Evolutionary conservation across 257 asterid genomes (phyloP).

Genomic region (Nicotiana knightiana): DNA sequence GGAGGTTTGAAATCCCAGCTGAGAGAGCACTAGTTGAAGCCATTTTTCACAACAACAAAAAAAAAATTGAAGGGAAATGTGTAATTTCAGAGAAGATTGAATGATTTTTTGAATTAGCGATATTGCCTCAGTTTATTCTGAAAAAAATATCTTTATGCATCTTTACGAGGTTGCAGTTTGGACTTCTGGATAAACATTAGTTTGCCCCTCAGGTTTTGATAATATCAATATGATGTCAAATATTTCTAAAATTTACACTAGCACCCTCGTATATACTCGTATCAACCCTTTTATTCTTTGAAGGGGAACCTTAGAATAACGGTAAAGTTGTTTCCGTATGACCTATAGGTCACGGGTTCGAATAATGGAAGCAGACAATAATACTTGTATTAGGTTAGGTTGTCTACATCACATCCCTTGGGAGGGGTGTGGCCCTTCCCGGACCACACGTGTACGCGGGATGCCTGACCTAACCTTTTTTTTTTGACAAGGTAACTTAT

Average conservation of each 20-base stretch:
- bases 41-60: not conserved
- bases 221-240: not conserved
- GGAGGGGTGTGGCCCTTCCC: too few relatives aligned
- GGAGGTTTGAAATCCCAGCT: constrained; percentile 8
- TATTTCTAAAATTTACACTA: not conserved
- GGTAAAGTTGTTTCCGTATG: too few relatives aligned
- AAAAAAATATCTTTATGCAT: not conserved
- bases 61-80: not conserved
- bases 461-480: too few relatives aligned
- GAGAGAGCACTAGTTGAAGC: constrained; percentile 5
- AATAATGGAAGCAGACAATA: too few relatives aligned
- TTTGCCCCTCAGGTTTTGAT: not conserved
- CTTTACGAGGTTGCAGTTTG: not conserved
- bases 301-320: too few relatives aligned
- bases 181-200: not conserved
- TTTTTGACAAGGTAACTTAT: too few relatives aligned
- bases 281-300: too few relatives aligned
- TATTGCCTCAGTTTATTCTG: not conserved
- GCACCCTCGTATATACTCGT: not conserved
- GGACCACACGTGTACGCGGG: too few relatives aligned
- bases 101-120: not conserved
- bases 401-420: too few relatives aligned
- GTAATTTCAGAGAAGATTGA: not conserved
- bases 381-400: too few relatives aligned
- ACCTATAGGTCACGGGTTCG: too few relatives aligned